Percentiles rank a stretch among this genome's conserved stretches.
These are phyloP conservation scores for Zarea fungicola DNA, from an alignment of 2,329 filamentous ascomycete genomes.

Conservation along the genomic window DNA sequence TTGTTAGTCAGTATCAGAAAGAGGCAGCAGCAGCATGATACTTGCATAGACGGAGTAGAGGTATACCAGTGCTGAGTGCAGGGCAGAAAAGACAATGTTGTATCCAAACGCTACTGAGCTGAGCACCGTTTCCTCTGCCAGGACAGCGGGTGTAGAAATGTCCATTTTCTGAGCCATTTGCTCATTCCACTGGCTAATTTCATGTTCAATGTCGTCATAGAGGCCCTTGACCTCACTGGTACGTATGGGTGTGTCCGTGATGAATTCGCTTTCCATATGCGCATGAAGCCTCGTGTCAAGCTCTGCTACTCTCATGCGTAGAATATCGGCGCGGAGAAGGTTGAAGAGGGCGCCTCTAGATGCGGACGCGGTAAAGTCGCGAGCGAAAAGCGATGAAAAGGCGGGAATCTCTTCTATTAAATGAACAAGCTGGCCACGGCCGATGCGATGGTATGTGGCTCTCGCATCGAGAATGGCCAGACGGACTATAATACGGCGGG, in stretches of 20 bases:
- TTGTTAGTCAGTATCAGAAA: neutral
- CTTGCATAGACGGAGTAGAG: constrained; percentile 15
- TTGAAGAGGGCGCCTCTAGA: constrained; percentile 6
- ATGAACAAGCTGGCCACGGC: constrained; percentile 12
- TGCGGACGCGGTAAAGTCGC: neutral
- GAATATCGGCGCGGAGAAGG: constrained; percentile 14
- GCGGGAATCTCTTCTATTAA: constrained; percentile 3
- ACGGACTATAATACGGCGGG: constrained; percentile 13
- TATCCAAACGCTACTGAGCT: constrained; percentile 9
- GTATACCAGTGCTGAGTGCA: constrained; percentile 15
- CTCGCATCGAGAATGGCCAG: constrained; percentile 16
- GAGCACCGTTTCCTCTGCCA: constrained; percentile 6
- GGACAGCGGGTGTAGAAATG: neutral
- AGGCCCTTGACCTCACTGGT: constrained; percentile 11
- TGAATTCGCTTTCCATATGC: constrained; percentile 11
- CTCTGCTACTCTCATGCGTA: constrained; percentile 14
- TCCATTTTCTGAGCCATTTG: neutral
- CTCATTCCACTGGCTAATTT: constrained; percentile 13
- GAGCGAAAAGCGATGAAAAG: constrained; percentile 14
- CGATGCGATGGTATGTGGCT: constrained; percentile 13
- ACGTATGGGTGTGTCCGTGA: constrained; percentile 10
- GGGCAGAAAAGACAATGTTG: constrained; percentile 13
- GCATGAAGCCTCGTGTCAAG: constrained; percentile 10
- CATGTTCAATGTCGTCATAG: constrained; percentile 12
- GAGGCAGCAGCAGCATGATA: neutral